Percentiles rank a stretch among this genome's conserved stretches.
Conservation (phyloP, 2,329 filamentous ascomycete species). For the Aureobasidium zeae region DNA sequence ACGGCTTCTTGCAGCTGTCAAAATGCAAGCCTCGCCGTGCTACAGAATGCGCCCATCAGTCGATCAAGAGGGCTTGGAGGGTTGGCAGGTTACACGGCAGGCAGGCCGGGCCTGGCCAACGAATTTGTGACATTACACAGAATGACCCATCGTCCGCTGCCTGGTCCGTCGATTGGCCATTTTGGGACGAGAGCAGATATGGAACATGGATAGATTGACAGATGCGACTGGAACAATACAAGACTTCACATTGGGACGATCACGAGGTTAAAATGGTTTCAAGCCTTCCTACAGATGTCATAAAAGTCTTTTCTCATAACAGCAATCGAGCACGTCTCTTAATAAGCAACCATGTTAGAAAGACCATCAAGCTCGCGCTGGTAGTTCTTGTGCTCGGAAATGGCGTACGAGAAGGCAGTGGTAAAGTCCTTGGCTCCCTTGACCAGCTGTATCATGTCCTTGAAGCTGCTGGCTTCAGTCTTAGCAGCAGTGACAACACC, state of each 20-base stretch:
- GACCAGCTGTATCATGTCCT: constrained; percentile 52
- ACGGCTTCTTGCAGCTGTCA: constrained; percentile 13
- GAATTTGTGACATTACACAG: neutral
- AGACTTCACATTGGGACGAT: neutral
- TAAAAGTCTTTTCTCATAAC: neutral
- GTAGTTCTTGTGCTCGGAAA: constrained; percentile 66
- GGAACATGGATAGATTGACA: neutral
- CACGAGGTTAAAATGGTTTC: too few relatives aligned
- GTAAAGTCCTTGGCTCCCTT: constrained; percentile 62
- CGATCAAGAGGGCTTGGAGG: neutral
- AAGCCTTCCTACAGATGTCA: too few relatives aligned
- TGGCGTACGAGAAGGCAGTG: constrained; percentile 58
- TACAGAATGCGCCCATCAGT: constrained; percentile 2
- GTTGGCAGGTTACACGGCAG: constrained; percentile 3
- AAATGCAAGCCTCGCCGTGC: constrained; percentile 11
- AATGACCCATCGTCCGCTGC: neutral
- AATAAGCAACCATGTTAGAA: constrained; percentile 59
- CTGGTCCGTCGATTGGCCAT: neutral
- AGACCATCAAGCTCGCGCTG: constrained; percentile 64
- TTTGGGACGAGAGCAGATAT: neutral
- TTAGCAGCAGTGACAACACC: constrained; percentile 63
- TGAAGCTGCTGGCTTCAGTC: constrained; percentile 47
- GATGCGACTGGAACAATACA: neutral
- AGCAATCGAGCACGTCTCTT: constrained; percentile 21
- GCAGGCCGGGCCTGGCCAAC: constrained; percentile 5